A percentile compares a stretch with the other conserved stretches of the same genome.
phyloP scores from a whole-genome alignment of 306 rosid species.

The Trichosanthes cucumerina region DNA sequence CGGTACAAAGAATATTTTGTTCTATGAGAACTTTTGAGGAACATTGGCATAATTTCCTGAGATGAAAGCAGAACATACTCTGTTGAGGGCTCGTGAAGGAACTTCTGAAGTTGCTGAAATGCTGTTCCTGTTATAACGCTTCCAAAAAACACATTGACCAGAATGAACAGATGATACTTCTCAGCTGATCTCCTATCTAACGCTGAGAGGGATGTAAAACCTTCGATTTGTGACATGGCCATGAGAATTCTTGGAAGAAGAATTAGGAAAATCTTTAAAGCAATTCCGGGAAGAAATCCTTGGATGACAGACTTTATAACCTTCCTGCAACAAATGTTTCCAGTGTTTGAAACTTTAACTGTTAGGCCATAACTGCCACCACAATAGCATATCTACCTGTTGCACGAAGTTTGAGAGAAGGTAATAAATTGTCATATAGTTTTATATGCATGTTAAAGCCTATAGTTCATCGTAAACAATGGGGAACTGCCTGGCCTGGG shows the following conservation, averaged over 20 bases:
- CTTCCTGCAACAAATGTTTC: conserved; percentile 39
- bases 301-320: conserved; percentile 55
- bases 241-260: conserved; percentile 63
- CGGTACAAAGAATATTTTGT: neutral
- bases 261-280: conserved; percentile 66
- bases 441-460: conserved; percentile 7
- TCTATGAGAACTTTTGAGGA: neutral
- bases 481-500: neutral
- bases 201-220: conserved; percentile 46
- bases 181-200: conserved; percentile 80
- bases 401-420: conserved; percentile 11
- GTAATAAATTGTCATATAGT: neutral
- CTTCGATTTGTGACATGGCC: conserved; percentile 80
- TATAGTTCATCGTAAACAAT: conserved; percentile 6
- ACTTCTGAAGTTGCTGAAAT: conserved; percentile 60
- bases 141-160: conserved; percentile 85
- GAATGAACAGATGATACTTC: conserved; percentile 63
- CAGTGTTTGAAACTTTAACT: conserved; percentile 14
- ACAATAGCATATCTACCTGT: conserved; percentile 1
- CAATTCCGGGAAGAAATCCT: conserved; percentile 91
- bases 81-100: conserved; percentile 43
- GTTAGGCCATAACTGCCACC: conserved; percentile 5
- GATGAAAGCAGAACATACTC: conserved; percentile 35
- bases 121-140: conserved; percentile 83
- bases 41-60: neutral